A percentile compares a stretch with the other conserved stretches of the same genome.
Conservation (phyloP, 2,329 filamentous ascomycete species). For the Diaporthe batatas region DNA sequence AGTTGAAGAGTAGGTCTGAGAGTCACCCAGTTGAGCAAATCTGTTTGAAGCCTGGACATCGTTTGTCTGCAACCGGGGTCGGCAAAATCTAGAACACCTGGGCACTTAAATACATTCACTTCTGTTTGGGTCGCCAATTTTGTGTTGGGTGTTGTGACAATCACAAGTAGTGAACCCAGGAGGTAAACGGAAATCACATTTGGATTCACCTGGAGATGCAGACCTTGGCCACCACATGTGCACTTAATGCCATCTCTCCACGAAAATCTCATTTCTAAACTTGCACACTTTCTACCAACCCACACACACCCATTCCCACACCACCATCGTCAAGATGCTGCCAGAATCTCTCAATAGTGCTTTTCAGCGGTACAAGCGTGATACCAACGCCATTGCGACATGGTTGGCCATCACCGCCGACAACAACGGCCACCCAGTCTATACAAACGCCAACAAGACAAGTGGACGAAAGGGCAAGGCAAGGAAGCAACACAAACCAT, state of each 20-base stretch:
- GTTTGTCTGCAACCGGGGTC: too few species aligned
- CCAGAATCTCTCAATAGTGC: neutral
- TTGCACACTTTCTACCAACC: neutral
- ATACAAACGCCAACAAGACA: neutral
- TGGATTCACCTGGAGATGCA: neutral
- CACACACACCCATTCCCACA: neutral
- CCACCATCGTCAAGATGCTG: neutral
- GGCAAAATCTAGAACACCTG: too few species aligned
- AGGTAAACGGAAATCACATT: neutral
- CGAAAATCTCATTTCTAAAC: neutral
- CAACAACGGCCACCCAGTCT: neutral
- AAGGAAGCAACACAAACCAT: neutral
- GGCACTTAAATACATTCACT: neutral
- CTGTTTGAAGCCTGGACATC: too few species aligned
- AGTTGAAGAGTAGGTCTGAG: too few species aligned
- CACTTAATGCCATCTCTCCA: neutral
- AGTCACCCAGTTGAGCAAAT: too few species aligned
- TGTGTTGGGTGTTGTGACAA: neutral
- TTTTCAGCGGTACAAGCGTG: conserved; percentile 15
- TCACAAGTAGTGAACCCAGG: neutral
- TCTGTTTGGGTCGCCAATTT: neutral
- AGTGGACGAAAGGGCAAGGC: neutral
- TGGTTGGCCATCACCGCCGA: conserved; percentile 8
- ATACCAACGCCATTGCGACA: conserved; percentile 19
- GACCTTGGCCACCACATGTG: neutral